A percentile compares a stretch with the other conserved stretches of the same genome.
phyloP scores from a whole-genome alignment of 2,329 filamentous ascomycete genomes.

The Malbranchea cinnamomea region DNA sequence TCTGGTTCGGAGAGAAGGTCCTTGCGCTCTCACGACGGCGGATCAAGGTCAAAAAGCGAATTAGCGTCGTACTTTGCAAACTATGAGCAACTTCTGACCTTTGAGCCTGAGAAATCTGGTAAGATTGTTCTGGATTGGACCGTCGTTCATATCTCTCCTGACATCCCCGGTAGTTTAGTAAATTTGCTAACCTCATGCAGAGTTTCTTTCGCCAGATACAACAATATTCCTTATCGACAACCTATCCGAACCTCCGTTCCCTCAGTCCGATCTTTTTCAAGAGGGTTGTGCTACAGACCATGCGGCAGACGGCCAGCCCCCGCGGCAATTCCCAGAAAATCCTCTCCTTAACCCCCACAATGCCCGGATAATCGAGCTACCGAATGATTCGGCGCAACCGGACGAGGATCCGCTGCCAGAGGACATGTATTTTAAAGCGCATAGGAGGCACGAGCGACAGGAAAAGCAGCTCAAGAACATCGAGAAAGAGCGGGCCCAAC shows the following conservation, averaged over 20 bases:
- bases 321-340: constrained; percentile 15
- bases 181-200: constrained; percentile 29
- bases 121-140: constrained; percentile 18
- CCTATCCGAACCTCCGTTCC: constrained; percentile 24
- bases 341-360: constrained; percentile 24
- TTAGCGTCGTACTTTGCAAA: constrained; percentile 81
- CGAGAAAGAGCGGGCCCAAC: constrained; percentile 50
- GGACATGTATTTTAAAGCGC: constrained; percentile 40
- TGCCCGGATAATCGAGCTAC: constrained; percentile 30
- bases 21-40: constrained; percentile 69
- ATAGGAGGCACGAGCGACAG: constrained; percentile 46
- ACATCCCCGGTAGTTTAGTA: background rate
- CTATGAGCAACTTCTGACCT: constrained; percentile 86
- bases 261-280: too few species aligned
- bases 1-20: constrained; percentile 48
- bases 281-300: too few species aligned
- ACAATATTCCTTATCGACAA: constrained; percentile 57
- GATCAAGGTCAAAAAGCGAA: constrained; percentile 77
- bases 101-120: constrained; percentile 67
- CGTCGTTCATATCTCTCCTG: constrained; percentile 10
- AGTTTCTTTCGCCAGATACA: constrained; percentile 57
- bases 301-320: too few species aligned
- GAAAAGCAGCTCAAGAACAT: constrained; percentile 56
- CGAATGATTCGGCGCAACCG: constrained; percentile 17
- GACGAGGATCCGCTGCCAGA: constrained; percentile 42